Base-by-base conservation (phyloP, 495 filamentous ascomycete genomes). In the Saxophila tyrrhenica region DNA sequence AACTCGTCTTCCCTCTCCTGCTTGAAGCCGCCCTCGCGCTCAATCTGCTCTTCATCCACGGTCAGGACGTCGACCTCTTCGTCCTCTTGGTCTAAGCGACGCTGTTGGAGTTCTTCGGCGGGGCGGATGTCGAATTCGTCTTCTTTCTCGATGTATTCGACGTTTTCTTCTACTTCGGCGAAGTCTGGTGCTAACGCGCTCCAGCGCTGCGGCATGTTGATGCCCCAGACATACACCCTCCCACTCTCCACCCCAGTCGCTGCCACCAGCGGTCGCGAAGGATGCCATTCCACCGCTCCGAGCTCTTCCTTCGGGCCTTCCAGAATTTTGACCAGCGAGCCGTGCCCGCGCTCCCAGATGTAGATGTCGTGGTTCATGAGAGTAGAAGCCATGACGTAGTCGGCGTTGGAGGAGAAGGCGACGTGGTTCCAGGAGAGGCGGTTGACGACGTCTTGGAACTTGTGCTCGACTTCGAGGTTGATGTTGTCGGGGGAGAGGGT, bases 121-220 rank as follows among this genome's bases (percentile, higher is more conserved):
- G 90, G 90, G 62, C 96, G 91, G 53, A 97, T 91, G 64, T 99
- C 92, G 59, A 97, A 99, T 62, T 99, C 92, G 63, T 97, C 94
- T 70, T 97, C 92, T 24, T 79, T 78, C 66, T 99, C 92, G 38
- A 91, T 77, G 64, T 97, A 97, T 69, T 95, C 89, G 11, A 95
- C 87, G 55, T 97, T 97, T 68, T 97, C 94, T 70, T 99, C 92
- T 10, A 99, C 87, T 68, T 99, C 92, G 32, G 78, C 87, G 65
- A 99, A 99, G 68, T 99, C 92, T 0, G 92, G 92, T 8, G 92
- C 92, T 9, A 99, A 78, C 0, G 92, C 91, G 25, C 89, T 94
- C 92, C 92, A 99, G 55, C 89, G 84, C 64, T 99, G 92, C 0
- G 89, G 89, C 17, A 84, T 87, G 24, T 87, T 82, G 48, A 94